Base-by-base conservation (phyloP, 768 basidiomycete genomes). In the Chiua virens region DNA sequence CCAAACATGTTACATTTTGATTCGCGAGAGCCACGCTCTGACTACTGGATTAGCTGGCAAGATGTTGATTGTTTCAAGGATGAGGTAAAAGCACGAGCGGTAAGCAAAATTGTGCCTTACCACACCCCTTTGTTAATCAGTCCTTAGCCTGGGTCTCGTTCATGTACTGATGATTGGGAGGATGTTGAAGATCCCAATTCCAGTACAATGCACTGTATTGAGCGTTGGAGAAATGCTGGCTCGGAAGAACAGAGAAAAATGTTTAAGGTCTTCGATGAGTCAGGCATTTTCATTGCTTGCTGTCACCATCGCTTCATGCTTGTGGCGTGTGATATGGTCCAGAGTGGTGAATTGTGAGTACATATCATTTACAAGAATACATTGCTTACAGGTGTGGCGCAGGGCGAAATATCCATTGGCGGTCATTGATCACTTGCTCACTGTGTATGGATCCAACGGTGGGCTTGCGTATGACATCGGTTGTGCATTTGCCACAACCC, bases 261-360 rank as follows among this genome's bases (percentile, higher is more conserved):
- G 36, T 51, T 50, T 14, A 0, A 18, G 0, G 18, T 56, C 0
- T 61, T 59, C 28, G 2, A 52, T 1, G 45, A 60, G 21, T 42
- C 47, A 0, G 52, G 51, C 0, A 50, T 59, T 0, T 58, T 58
- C 1, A 4, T 60, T 27, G 45, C 51, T 3, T n/a, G 14, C 0
- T 61, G 60, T 21, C 20, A 21, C 0, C 58, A 57, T 38, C 13
- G 23, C 3, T 49, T 59, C 21, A 34, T 59, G 1, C 15, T 61
- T 0, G 3, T 57, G 0, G 36, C 3, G 0, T 61, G 55, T 8
- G 42, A 61, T 11, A 61, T 61, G 58, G 25, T 61, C 8, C 41
- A 52, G 18, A 61, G 60, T 18, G 50, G 55, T 0, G 47, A 61
- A 7, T 8, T 61, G 58, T 61, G 9, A 9, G 50, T 51, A 17